A percentile compares a stretch with the other conserved stretches of the same genome.
These are phyloP conservation scores for Coniosporium uncinatum DNA, from an alignment of 2,329 filamentous ascomycete species.

Conservation along the genomic window DNA sequence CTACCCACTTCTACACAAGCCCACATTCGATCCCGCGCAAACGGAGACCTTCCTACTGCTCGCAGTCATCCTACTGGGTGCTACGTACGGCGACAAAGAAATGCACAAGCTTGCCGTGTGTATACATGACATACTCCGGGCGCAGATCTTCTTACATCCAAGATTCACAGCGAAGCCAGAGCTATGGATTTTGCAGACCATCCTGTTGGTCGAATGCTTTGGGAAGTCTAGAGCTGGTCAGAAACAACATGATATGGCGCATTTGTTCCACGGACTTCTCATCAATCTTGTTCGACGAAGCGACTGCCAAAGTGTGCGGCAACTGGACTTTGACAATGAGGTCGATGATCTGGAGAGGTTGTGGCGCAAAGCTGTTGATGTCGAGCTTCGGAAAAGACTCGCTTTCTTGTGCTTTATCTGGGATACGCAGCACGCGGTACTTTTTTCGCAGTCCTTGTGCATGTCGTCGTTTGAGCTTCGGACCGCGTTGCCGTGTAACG, in stretches of 20 bases:
- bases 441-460: conserved; percentile 61
- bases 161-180: conserved; percentile 54
- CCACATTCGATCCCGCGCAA: conserved; percentile 47
- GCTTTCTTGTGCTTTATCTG: conserved; percentile 60
- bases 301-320: conserved; percentile 40
- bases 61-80: conserved; percentile 52
- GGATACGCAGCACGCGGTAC: conserved; percentile 59
- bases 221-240: too few species aligned
- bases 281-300: conserved; percentile 49
- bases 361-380: conserved; percentile 48
- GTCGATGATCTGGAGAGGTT: conserved; percentile 33
- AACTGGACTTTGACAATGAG: conserved; percentile 23
- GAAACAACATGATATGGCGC: conserved; percentile 59
- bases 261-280: conserved; percentile 50
- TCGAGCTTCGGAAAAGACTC: conserved; percentile 52
- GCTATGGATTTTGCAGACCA: too few species aligned
- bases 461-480: conserved; percentile 61
- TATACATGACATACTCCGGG: conserved; percentile 54
- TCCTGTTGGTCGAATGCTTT: too few species aligned
- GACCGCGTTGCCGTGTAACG: too few species aligned
- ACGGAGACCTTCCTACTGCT: conserved; percentile 47
- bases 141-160: conserved; percentile 51
- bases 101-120: conserved; percentile 53
- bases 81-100: conserved; percentile 53
- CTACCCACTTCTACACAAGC: conserved; percentile 53